Evolutionary conservation across 2,329 filamentous ascomycete genomes (phyloP), one percentile per base, ranked within the genome.

Genomic region (Plenodomus biglobosus): DNA sequence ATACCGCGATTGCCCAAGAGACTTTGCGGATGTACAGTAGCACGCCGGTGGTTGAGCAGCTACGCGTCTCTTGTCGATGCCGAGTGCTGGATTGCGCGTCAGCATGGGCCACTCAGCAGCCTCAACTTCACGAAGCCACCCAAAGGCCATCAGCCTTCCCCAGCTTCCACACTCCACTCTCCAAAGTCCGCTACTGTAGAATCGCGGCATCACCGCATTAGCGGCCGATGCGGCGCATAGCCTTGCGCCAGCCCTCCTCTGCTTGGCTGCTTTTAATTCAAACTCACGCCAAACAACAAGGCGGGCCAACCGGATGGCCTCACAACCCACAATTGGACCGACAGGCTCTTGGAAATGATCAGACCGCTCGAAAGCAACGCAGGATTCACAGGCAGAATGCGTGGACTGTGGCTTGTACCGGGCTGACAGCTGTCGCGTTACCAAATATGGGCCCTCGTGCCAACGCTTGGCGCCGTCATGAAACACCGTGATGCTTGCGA

Each of bases 401-500:
- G 42, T 44, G 30, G 19, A 35, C 27, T 18, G 42, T 44, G 42
- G 42, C 42, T 39, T 43, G 32, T 24, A 17, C 41, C 13, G 35
- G n/a, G 35, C 27, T 19, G 42, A 38, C 11, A 30, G 21, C 22
- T 13, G 17, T 15, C 6, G 18, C 22, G 35, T 21, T 44, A 10
- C 36, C 36, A 13, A 4, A 18, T 30, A 18, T 13, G 21, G n/a
- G 13, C 11, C 42, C 20, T 21, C 16, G 8, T 34, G 36, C 42
- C 36, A 44, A 44, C 32, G n/a, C 42, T 39, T 15, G 36, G 42
- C 36, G 24, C 21, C 42, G 36, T 44, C 36, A 44, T 44, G 30
- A 17, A 18, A 20, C 15, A 16, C 17, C 6, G 15, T 15, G 24
- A 42, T n/a, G n/a, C 36, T 6, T 20, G 36, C 16, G 35, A 39